Percentiles rank a stretch among this genome's conserved stretches.
Evolutionary conservation across 768 basidiomycete species (phyloP).

Genomic region (Phaeotremella fagi): DNA sequence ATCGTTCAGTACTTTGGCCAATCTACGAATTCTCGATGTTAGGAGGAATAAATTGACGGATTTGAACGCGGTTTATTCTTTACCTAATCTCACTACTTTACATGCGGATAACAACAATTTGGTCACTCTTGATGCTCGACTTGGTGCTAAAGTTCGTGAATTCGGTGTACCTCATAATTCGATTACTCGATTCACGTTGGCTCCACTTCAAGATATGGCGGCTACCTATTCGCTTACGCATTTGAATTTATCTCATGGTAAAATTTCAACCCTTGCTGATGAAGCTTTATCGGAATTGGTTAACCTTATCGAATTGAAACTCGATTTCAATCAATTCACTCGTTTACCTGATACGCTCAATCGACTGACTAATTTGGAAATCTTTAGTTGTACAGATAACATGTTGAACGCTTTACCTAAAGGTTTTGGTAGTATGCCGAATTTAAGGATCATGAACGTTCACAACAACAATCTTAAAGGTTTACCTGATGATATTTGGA

Average conservation of each 20-base stretch:
- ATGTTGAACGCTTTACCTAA: conserved; percentile 69
- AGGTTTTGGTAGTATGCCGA: conserved; percentile 69
- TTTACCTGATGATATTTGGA: conserved; percentile 74
- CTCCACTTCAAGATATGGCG: conserved; percentile 53
- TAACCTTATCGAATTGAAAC: conserved; percentile 63
- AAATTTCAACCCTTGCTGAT: conserved; percentile 77
- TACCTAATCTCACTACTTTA: conserved; percentile 66
- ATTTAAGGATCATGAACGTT: conserved; percentile 70
- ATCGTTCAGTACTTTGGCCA: conserved; percentile 57
- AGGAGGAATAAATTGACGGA: conserved; percentile 77
- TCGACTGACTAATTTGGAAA: conserved; percentile 63
- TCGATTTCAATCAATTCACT: conserved; percentile 83
- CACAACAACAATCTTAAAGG: conserved; percentile 84
- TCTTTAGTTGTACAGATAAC: conserved; percentile 87
- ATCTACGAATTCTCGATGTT: conserved; percentile 71
- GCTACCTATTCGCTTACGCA: conserved; percentile 63
- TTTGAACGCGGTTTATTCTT: conserved; percentile 61
- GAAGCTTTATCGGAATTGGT: conserved; percentile 64
- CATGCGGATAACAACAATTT: conserved; percentile 78
- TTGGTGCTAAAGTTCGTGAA: conserved; percentile 62
- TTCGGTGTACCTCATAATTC: conserved; percentile 84
- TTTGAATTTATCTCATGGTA: conserved; percentile 81
- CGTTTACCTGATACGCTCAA: conserved; percentile 78
- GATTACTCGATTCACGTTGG: conserved; percentile 53
- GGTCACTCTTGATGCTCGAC: conserved; percentile 70